Base-by-base conservation (phyloP, 768 basidiomycete genomes). In the Leccinum incarnatum region DNA sequence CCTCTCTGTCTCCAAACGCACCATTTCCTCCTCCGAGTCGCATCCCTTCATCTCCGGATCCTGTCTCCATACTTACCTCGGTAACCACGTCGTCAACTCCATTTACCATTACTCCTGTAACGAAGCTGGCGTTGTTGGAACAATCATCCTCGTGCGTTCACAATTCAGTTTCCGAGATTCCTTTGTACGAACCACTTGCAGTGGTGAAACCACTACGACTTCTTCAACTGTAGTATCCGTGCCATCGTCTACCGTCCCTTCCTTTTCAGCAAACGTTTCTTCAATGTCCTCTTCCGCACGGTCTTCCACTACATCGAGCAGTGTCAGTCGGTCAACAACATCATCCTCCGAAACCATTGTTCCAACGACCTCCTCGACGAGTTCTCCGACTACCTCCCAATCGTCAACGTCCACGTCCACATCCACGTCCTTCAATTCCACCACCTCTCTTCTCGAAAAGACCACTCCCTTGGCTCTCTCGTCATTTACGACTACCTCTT, bases 91-190 rank as follows among this genome's bases (percentile, higher is more conserved):
- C 68, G 21, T 52, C 69, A 3, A 47, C 51, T n/a, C n/a, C 30
- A 30, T 59, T 64, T 23, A 51, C 50, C 29, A 53, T 61, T 50
- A 47, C 51, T 58, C 34, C 67, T 51, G 53, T 60, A 30, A 47
- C 62, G 47, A 59, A 51, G 12, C 59, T 62, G 14, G 42, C 62
- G 48, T 56, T 37, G 48, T 61, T 60, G 29, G 11, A 55, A 45
- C 59, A 63, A 29, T 53, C 59, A 50, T 61, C 64, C 48, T 59
- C 56, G 72, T 75, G 57, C 68, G 73, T 71, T 47, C 48, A 55
- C 14, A 46, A 37, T 57, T 30, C 40, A 55, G 29, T 30, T 56
- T 56, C 55, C 29, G 34, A 42, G 25, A 34, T 45, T 51, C 51
- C 27, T 62, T 23, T 53, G 42, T 60, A 56, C 62, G 56, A 73